These are phyloP conservation scores for Knufia fluminis DNA, from an alignment of 2,329 filamentous ascomycete genomes.

Conservation along the genomic window DNA sequence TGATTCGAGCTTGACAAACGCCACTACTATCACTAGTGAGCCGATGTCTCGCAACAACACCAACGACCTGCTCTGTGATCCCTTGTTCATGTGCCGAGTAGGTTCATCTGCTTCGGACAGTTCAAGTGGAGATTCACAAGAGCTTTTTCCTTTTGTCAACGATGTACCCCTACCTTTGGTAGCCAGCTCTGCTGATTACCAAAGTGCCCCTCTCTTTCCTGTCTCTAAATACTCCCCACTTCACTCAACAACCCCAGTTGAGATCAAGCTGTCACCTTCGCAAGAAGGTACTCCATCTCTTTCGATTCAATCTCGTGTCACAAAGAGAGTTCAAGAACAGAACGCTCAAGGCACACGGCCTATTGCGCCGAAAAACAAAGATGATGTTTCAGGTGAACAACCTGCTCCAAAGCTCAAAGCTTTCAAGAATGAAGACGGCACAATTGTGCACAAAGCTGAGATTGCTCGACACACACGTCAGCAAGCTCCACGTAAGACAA, in stretches of 20 bases:
- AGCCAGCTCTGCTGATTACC: slow-evolving; percentile 18
- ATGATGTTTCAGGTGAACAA: slow-evolving; percentile 17
- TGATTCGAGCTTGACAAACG: slow-evolving; percentile 25
- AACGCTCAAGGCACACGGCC: slow-evolving; percentile 9
- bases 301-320: slow-evolving; percentile 29
- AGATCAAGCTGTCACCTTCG: slow-evolving; percentile 45
- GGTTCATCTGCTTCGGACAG: slow-evolving; percentile 30
- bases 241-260: slow-evolving; percentile 32
- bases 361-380: slow-evolving; percentile 14
- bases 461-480: slow-evolving; percentile 48
- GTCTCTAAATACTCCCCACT: slow-evolving; percentile 26
- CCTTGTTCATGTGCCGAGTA: slow-evolving; percentile 37
- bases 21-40: slow-evolving; percentile 28
- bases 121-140: slow-evolving; percentile 11
- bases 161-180: slow-evolving; percentile 17
- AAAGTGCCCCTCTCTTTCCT: slow-evolving; percentile 29
- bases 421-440: slow-evolving; percentile 44
- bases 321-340: slow-evolving; percentile 16
- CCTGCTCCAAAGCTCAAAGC: slow-evolving; percentile 42
- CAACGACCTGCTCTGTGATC: slow-evolving; percentile 36
- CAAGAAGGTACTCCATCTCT: slow-evolving; percentile 33
- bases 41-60: slow-evolving; percentile 38
- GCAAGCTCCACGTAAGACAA: slow-evolving; percentile 52
- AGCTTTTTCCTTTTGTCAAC: slow-evolving; percentile 14
- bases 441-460: slow-evolving; percentile 45